Evolutionary conservation across 345 rosid species (phyloP), one percentile per base, ranked within the genome.

Genomic region (Hibiscus tridactylites): DNA sequence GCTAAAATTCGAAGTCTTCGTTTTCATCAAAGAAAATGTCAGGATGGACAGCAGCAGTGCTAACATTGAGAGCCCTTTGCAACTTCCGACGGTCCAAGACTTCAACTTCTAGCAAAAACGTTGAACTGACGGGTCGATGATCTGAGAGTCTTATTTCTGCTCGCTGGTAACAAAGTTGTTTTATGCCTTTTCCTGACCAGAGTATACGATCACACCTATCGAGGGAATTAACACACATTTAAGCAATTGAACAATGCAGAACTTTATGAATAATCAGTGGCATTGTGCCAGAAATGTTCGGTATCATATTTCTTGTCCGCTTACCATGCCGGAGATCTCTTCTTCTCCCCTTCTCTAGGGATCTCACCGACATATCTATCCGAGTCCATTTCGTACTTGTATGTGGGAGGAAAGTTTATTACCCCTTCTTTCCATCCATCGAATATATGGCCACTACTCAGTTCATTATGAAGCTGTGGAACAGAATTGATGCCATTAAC

Each of bases 321-420:
- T 76, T 81, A 95, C 99, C 99, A 96, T 49, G 99, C 99, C 1
- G 99, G 99, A 65, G 99, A 88, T 87, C 99, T 89, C 80, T 72
- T 87, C 87, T 91, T 92, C 79, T 92, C 96, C 70, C 91, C 96
- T 79, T 92, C 99, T 81, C 65, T 89, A 31, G 84, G 81, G 70
- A 66, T 79, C 78, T 91, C 98, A n/a, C 99, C 99, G 6, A 88
- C 87, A 46, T 91, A 92, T 82, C 86, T 82, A 53, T 88, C 96
- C 0, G 96, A 79, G 70, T 96, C 88, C 33, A 89, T 83, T 82
- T 92, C 97, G n/a, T 92, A 92, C 56, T 96, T 96, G 81, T 96
- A 96, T 15, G 99, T 92, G 8, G 98, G 99, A 29, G 99, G 91
- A 75, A 96, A 96, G 70, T 82, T 75, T 75, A 92, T 91, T 3